Conservation (phyloP, 805 yeast genomes). For the Starmerella potacharoeniae region DNA sequence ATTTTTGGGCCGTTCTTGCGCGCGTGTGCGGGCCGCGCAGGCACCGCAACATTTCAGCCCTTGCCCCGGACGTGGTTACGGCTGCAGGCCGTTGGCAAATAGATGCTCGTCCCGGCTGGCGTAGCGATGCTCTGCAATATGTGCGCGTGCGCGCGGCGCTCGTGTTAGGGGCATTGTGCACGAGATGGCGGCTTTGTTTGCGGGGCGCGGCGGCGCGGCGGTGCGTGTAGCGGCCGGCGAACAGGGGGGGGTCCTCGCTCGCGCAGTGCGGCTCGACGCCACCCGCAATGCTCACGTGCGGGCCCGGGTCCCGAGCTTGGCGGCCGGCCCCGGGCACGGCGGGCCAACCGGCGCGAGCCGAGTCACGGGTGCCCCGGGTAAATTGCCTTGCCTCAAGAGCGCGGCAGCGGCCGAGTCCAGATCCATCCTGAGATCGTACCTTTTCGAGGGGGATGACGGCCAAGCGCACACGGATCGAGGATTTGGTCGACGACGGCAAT, state of each 20-base stretch:
- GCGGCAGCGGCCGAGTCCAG: neutral
- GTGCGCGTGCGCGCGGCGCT: too few relatives aligned
- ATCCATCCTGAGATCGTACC: neutral
- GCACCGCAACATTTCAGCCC: neutral
- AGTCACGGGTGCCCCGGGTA: neutral
- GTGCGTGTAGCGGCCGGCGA: too few relatives aligned
- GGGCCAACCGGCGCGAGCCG: neutral
- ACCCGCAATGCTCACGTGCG: neutral
- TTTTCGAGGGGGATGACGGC: neutral
- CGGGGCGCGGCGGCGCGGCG: too few relatives aligned
- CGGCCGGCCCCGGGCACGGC: neutral
- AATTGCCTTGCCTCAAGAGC: neutral
- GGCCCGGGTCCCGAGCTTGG: neutral
- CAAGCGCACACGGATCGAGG: conserved; percentile 1
- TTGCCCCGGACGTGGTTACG: neutral
- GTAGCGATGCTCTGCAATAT: too few relatives aligned
- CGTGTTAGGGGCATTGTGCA: too few relatives aligned
- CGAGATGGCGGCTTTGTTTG: too few relatives aligned
- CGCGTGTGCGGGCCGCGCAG: too few relatives aligned
- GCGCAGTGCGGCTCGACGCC: neutral
- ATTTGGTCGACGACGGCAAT: neutral
- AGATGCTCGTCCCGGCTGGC: too few relatives aligned
- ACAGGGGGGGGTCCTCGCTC: too few relatives aligned
- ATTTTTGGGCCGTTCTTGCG: too few relatives aligned
- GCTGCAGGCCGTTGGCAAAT: neutral